A percentile compares a stretch with the other conserved stretches of the same genome.
These are phyloP conservation scores for Stellera chamaejasme DNA, from an alignment of 345 rosid genomes.

Conservation along the genomic window DNA sequence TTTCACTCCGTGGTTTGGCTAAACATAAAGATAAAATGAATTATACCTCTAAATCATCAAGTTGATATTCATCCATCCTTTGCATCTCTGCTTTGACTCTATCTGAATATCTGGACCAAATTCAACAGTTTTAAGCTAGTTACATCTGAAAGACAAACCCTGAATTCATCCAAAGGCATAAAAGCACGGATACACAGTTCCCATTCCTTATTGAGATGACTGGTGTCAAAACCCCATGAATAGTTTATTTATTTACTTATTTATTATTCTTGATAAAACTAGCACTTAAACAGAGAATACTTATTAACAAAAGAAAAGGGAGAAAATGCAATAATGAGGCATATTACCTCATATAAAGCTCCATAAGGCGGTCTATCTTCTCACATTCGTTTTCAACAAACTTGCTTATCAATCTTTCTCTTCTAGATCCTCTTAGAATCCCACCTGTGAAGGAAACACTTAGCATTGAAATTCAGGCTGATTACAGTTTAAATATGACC, in stretches of 20 bases:
- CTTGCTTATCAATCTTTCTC: conserved; percentile 84
- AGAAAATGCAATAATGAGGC: background rate
- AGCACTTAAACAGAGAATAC: too few relatives aligned
- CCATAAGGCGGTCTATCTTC: conserved; percentile 98
- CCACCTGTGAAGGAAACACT: conserved; percentile 46
- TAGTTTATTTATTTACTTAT: too few relatives aligned
- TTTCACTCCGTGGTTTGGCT: too few relatives aligned
- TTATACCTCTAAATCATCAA: conserved; percentile 84
- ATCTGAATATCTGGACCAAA: conserved; percentile 56
- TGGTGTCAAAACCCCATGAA: too few relatives aligned
- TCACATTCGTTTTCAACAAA: conserved; percentile 93
- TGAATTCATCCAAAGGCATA: too few relatives aligned
- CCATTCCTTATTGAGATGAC: too few relatives aligned
- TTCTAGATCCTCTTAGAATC: conserved; percentile 82
- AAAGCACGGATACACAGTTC: too few relatives aligned
- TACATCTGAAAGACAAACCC: too few relatives aligned
- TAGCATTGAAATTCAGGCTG: conserved; percentile 4
- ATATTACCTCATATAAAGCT: conserved; percentile 66
- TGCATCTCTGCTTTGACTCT: conserved; percentile 74
- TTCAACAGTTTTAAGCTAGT: conserved; percentile 7
- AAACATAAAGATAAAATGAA: conserved; percentile 2
- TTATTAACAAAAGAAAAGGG: too few relatives aligned
- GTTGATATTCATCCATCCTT: conserved; percentile 59
- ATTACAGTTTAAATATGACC: background rate
- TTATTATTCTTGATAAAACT: too few relatives aligned